Evolutionary conservation across 768 basidiomycete genomes (phyloP), one percentile per base, ranked within the genome.

Genomic region (Boletus tomentosulus): DNA sequence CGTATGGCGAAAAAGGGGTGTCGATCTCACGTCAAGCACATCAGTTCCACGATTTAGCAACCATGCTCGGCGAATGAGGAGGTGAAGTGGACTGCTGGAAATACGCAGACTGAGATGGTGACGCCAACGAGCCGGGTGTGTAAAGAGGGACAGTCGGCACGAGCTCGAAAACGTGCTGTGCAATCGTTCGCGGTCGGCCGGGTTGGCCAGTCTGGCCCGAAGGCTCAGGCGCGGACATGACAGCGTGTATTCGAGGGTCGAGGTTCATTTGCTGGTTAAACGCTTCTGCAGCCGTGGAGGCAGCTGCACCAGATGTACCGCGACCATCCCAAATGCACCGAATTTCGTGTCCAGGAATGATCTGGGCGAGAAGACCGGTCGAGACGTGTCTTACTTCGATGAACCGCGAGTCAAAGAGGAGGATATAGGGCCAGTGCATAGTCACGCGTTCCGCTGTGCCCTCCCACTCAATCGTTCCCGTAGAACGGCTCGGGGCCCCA

Each of bases 291-390:
- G 53, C 30, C 55, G 62, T 5, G 56, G 64, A 19, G 51, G 69
- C 47, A 57, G 61, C 43, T 62, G 67, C 38, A 62, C 62, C 19
- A 8, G 64, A 61, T 15, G 65, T 64, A 12, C 81, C 69, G 63
- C 91, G 84, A 12, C 91, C 95, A 65, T 98, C 93, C 89, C 92
- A 97, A 27, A 92, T 82, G 63, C 91, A 92, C 27, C 86, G 83
- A 42, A 95, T 77, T 58, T 93, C 90, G 51, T 79, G 80, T 2
- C 92, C 92, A 0, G 82, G 79, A 54, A 93, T 86, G 65, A 93
- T 89, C 66, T 94, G 91, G 2, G 82, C 83, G 5, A 92, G 80
- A 0, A 87, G 80, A 4, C 91, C 89, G 0, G 85, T 89, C 58
- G 85, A 81, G 57, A 92, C 80, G 67, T 93, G 87, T 24, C 93